Evolutionary conservation across 2,329 filamentous ascomycete species (phyloP).

Genomic region (Cytospora piceicola): DNA sequence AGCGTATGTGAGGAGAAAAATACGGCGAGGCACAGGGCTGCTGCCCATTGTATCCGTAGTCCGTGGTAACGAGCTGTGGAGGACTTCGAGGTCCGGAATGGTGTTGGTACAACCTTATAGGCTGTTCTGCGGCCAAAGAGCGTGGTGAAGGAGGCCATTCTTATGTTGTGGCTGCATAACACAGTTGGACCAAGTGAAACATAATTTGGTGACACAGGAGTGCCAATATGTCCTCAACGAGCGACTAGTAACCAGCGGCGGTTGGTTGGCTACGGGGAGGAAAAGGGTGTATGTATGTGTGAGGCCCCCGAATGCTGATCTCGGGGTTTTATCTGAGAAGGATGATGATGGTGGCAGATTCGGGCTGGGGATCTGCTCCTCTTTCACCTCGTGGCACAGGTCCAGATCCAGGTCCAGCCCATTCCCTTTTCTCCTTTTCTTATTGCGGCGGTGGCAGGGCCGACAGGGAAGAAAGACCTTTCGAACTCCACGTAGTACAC

Average conservation of each 20-base stretch:
- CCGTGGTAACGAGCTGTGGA: constrained; percentile 23
- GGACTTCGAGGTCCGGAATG: neutral
- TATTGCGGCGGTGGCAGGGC: constrained; percentile 16
- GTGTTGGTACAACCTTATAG: constrained; percentile 18
- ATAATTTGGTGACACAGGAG: constrained; percentile 33
- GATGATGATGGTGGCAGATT: constrained; percentile 9
- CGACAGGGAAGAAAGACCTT: neutral
- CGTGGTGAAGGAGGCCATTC: constrained; percentile 34
- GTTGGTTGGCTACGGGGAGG: constrained; percentile 7
- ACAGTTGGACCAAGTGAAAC: constrained; percentile 33
- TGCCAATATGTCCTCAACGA: constrained; percentile 21
- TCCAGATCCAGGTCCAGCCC: constrained; percentile 5
- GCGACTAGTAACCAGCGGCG: constrained; percentile 17
- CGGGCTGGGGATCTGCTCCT: constrained; percentile 1
- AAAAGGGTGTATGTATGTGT: neutral
- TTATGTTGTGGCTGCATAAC: constrained; percentile 35
- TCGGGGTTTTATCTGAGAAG: neutral
- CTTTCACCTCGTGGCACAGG: constrained; percentile 14
- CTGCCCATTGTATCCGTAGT: constrained; percentile 38
- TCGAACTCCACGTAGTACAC: neutral
- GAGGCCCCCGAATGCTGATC: constrained; percentile 14
- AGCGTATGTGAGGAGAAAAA: constrained; percentile 36
- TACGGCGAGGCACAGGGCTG: constrained; percentile 32
- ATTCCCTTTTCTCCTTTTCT: neutral
- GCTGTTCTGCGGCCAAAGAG: constrained; percentile 19